Evolutionary conservation across 371 early-diverging fungal species (phyloP), one percentile per base, ranked within the genome.

Genomic region (Mortierella sp.): DNA sequence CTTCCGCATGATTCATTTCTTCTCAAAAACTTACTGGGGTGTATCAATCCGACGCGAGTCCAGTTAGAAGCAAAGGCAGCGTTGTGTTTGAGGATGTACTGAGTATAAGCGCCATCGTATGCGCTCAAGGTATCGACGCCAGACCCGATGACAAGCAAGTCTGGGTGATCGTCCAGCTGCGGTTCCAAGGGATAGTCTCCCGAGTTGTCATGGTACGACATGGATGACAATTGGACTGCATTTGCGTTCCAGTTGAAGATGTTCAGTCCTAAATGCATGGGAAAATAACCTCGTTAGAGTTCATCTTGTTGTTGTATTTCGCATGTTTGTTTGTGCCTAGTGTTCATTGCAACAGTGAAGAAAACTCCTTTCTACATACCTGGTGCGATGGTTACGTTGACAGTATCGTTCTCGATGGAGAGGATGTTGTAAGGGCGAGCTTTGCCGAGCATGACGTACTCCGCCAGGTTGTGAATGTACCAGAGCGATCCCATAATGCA

Each of bases 391-490:
- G 78, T 75, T 60, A 34, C 75, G 10, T 57, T 47, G 0, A 0
- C 0, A 0, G 38, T n/a, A 1, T 38, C 8, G 13, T 44, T 34
- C 45, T 78, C 75, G 28, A 71, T 50, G 21, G 54, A 47, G 42
- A 78, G 63, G 19, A 77, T 11, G 65, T 55, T 78, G 54, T 75
- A 72, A 10, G 78, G 78, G n/a, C 82, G 74, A 5, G 52, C 63
- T 0, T 50, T 26, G 13, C 82, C 78, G 2, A 26, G 38, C 10
- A 2, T 19, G 5, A 38, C 24, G 50, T 78, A 77, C 65, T 0
- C 11, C 10, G 47, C 8, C 63, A 48, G 72, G 55, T 38, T 38
- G 16, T 34, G 16, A 14, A 82, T 5, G 74, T 79, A 79, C 72
- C 65, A 79, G 24, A 83, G 57, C 16, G 50, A 57, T 24, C 57